A percentile compares a stretch with the other conserved stretches of the same genome.
These are phyloP conservation scores for Sophora flavescens DNA, from an alignment of 306 rosid species.

Conservation along the genomic window DNA sequence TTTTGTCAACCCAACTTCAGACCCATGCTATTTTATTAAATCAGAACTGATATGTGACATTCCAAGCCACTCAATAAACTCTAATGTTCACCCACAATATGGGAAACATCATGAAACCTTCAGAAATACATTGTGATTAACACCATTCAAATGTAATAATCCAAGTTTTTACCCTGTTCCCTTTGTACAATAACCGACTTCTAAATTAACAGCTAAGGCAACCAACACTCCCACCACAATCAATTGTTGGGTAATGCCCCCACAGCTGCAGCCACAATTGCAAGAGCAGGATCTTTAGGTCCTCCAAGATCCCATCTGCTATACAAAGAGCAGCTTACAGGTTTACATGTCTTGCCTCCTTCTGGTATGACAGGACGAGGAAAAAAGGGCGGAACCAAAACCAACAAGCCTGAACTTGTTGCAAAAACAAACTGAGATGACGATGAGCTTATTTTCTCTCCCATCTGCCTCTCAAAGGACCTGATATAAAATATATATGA, in stretches of 20 bases:
- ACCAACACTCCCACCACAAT: slow-evolving; percentile 68
- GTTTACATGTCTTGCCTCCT: slow-evolving; percentile 68
- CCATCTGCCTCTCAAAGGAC: slow-evolving; percentile 88
- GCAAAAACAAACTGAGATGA: slow-evolving; percentile 85
- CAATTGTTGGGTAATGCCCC: slow-evolving; percentile 61
- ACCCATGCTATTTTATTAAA: slow-evolving; percentile 39
- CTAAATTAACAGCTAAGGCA: slow-evolving; percentile 62
- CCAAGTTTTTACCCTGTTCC: slow-evolving; percentile 58
- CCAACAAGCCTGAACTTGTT: slow-evolving; percentile 86
- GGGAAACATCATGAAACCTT: slow-evolving; percentile 52
- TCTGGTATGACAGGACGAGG: slow-evolving; percentile 69
- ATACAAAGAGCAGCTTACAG: slow-evolving; percentile 66
- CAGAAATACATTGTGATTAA: slow-evolving; percentile 66
- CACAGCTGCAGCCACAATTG: slow-evolving; percentile 67
- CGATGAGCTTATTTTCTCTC: slow-evolving; percentile 77
- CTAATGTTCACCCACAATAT: slow-evolving; percentile 57
- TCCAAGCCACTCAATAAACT: slow-evolving; percentile 62
- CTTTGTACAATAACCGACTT: slow-evolving; percentile 67
- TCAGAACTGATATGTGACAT: slow-evolving; percentile 47
- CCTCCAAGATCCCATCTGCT: slow-evolving; percentile 83
- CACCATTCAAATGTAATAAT: slow-evolving; percentile 56
- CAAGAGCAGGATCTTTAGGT: slow-evolving; percentile 75
- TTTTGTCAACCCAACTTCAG: slow-evolving; percentile 43
- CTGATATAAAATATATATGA: slow-evolving; percentile 73
- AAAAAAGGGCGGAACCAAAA: slow-evolving; percentile 70